phyloP scores from a whole-genome alignment of 768 basidiomycete species.

The Mycena venus region DNA sequence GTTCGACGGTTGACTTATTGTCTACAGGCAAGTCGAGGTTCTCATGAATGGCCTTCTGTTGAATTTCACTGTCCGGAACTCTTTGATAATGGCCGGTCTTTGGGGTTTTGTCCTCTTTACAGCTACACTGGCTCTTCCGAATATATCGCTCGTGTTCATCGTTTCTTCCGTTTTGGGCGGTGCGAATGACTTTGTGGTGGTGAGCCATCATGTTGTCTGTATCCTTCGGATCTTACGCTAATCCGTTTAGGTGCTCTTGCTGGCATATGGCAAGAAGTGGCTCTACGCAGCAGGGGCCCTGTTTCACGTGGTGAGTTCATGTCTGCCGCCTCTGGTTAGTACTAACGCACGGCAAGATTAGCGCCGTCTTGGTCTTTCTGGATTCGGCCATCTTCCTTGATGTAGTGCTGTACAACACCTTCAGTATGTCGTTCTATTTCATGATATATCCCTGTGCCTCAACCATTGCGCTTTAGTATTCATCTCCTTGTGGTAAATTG shows the following conservation, averaged over 20 bases:
- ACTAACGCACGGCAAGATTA: background rate
- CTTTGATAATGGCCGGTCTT: conserved; percentile 13
- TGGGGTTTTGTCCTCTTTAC: conserved; percentile 22
- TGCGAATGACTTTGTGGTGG: conserved; percentile 25
- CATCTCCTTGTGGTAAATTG: conserved; percentile 10
- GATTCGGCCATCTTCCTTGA: conserved; percentile 11
- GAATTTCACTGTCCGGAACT: conserved; percentile 13
- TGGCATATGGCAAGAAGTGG: conserved; percentile 27
- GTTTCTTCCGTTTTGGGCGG: conserved; percentile 21
- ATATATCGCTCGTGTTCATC: conserved; percentile 25
- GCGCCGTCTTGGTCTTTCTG: conserved; percentile 11
- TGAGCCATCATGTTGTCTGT: background rate
- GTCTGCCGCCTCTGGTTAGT: background rate
- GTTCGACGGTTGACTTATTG: background rate
- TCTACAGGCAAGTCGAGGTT: conserved; percentile 26
- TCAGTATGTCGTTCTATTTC: background rate
- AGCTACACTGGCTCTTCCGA: conserved; percentile 23
- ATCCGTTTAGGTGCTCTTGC: conserved; percentile 15
- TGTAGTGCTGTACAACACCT: conserved; percentile 17
- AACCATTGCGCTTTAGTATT: conserved; percentile 7
- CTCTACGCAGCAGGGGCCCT: conserved; percentile 20
- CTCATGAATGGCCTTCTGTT: conserved; percentile 21
- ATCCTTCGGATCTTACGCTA: conserved; percentile 1
- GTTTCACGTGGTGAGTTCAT: conserved; percentile 20
- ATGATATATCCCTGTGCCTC: background rate